These are phyloP conservation scores for Russula sp. DNA, from an alignment of 768 basidiomycete species.

Conservation along the genomic window DNA sequence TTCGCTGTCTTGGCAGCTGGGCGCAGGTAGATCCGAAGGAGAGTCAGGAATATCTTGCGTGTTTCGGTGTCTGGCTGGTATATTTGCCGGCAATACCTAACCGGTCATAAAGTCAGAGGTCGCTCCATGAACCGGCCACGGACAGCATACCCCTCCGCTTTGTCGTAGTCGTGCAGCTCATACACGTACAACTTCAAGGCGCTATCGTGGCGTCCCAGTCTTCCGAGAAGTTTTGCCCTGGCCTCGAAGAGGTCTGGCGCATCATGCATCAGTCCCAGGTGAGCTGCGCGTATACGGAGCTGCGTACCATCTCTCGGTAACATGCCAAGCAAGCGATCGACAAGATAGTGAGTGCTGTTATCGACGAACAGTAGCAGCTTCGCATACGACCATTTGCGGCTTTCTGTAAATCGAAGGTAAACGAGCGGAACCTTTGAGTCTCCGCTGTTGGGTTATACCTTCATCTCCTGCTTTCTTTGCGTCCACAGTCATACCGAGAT, in stretches of 20 bases:
- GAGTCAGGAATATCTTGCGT: slow-evolving; percentile 66
- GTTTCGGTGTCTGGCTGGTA: slow-evolving; percentile 56
- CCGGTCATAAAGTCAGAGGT: not conserved
- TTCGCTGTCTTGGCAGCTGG: slow-evolving; percentile 48
- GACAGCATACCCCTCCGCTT: slow-evolving; percentile 77
- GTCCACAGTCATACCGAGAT: slow-evolving; percentile 59
- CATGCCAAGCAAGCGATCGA: slow-evolving; percentile 76
- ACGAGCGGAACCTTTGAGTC: slow-evolving; percentile 3
- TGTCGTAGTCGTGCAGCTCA: slow-evolving; percentile 70
- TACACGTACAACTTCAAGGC: slow-evolving; percentile 96
- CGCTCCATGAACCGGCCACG: not conserved
- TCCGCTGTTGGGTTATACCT: slow-evolving; percentile 34
- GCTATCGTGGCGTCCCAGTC: slow-evolving; percentile 85
- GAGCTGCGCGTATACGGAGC: not conserved
- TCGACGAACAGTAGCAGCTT: slow-evolving; percentile 77
- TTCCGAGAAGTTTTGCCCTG: slow-evolving; percentile 84
- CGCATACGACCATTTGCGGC: slow-evolving; percentile 47
- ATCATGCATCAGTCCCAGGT: not conserved
- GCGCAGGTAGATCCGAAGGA: slow-evolving; percentile 83
- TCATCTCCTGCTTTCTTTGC: slow-evolving; percentile 56
- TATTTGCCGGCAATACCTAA: slow-evolving; percentile 84
- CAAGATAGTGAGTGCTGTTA: slow-evolving; percentile 57
- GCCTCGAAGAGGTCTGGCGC: slow-evolving; percentile 78
- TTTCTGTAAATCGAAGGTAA: slow-evolving; percentile 34
- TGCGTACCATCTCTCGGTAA: slow-evolving; percentile 72